A percentile compares a stretch with the other conserved stretches of the same genome.
Evolutionary conservation across 441 rosid species (phyloP).

Genomic region (Omphalea diandra): DNA sequence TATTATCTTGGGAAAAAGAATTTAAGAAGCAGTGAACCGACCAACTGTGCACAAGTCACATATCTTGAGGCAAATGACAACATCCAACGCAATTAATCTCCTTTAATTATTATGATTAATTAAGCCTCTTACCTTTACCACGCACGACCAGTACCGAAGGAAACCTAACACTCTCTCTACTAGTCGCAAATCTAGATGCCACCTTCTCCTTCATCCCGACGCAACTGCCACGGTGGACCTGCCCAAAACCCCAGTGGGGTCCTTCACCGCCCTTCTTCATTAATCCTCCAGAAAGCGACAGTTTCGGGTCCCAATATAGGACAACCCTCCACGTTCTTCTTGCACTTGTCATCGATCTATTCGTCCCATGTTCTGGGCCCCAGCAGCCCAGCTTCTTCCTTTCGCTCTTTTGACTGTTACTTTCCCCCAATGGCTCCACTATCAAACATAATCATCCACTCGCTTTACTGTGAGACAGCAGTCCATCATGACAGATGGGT

Average conservation of each 20-base stretch:
- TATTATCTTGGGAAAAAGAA: conserved; percentile 1
- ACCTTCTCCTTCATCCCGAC: not conserved
- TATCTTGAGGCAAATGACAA: conserved; percentile 10
- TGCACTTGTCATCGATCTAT: conserved; percentile 31
- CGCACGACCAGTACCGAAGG: not conserved
- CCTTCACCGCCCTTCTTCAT: conserved; percentile 34
- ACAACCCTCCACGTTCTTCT: conserved; percentile 22
- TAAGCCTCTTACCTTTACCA: not conserved
- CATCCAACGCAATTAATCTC: conserved; percentile 6
- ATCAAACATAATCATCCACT: not conserved
- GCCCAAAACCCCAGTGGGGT: conserved; percentile 20
- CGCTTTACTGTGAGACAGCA: not conserved
- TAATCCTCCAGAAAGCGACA: conserved; percentile 27
- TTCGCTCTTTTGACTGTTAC: conserved; percentile 19
- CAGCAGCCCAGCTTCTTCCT: conserved; percentile 16
- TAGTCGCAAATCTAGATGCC: conserved; percentile 23
- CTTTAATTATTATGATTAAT: not conserved
- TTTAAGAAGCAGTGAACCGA: conserved; percentile 29
- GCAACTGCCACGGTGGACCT: conserved; percentile 25
- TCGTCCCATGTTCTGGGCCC: not conserved
- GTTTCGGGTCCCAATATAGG: conserved; percentile 27
- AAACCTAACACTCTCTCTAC: too few species aligned
- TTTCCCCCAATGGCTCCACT: not conserved
- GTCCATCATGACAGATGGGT: not conserved
- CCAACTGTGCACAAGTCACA: conserved; percentile 28